phyloP scores from a whole-genome alignment of 2,329 filamentous ascomycete species.

The Nigrograna mackinnonii region DNA sequence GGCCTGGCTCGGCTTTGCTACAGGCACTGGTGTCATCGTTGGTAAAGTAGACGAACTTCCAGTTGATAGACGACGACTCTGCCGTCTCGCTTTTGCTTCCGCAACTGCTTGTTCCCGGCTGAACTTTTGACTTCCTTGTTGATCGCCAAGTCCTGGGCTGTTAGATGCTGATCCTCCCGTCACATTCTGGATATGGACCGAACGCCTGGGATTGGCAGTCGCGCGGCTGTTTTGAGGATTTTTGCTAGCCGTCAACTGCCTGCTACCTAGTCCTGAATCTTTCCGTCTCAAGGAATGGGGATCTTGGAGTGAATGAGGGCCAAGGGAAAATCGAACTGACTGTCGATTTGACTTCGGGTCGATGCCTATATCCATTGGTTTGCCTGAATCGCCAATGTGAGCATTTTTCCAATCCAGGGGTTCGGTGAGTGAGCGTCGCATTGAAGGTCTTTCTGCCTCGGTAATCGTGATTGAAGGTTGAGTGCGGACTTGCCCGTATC shows the following conservation, averaged over 20 bases:
- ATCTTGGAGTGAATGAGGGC: too few relatives aligned
- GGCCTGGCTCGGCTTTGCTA: slow-evolving; percentile 7
- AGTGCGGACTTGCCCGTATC: slow-evolving; percentile 1
- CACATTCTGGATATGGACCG: neutral
- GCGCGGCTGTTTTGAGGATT: neutral
- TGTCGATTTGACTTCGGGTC: neutral
- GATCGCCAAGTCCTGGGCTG: neutral
- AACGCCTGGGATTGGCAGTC: neutral
- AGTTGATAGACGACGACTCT: slow-evolving; percentile 9
- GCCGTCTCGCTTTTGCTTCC: slow-evolving; percentile 12
- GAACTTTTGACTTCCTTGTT: neutral
- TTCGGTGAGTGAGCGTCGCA: slow-evolving; percentile 6
- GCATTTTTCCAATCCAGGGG: neutral
- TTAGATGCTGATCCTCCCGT: slow-evolving; percentile 4
- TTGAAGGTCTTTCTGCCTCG: slow-evolving; percentile 3
- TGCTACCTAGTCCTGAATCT: neutral
- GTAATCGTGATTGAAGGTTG: slow-evolving; percentile 7
- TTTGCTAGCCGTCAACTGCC: neutral
- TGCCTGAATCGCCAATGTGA: neutral
- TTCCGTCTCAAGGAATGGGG: too few relatives aligned
- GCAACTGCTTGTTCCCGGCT: slow-evolving; percentile 16
- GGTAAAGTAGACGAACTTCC: slow-evolving; percentile 13
- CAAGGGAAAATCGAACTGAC: too few relatives aligned
- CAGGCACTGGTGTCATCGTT: slow-evolving; percentile 8
- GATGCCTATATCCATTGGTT: neutral